Evolutionary conservation across 2,329 filamentous ascomycete genomes (phyloP).

Genomic region (Periconia sp.): DNA sequence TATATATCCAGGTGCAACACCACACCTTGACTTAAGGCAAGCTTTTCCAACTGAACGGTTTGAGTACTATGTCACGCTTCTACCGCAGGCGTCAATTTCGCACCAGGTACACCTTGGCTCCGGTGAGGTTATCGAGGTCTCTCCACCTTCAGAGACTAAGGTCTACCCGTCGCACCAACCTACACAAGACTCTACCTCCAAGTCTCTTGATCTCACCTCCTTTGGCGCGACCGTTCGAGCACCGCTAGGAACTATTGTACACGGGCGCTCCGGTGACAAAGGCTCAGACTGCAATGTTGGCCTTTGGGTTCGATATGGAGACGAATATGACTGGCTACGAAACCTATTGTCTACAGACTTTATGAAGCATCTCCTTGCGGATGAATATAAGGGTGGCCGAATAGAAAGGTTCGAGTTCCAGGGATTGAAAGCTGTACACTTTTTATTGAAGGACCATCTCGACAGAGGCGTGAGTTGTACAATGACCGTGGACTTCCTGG

Average conservation of each 20-base stretch:
- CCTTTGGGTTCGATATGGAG: slow-evolving; percentile 41
- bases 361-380: slow-evolving; percentile 33
- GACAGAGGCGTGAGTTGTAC: slow-evolving; percentile 34
- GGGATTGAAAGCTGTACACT: slow-evolving; percentile 31
- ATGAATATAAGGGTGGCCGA: slow-evolving; percentile 32
- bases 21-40: slow-evolving; percentile 47
- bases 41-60: slow-evolving; percentile 48
- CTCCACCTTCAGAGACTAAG: slow-evolving; percentile 38
- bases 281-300: slow-evolving; percentile 45
- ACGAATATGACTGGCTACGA: slow-evolving; percentile 42
- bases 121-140: slow-evolving; percentile 37
- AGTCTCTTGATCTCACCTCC: slow-evolving; percentile 9
- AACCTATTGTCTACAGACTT: slow-evolving; percentile 31
- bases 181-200: slow-evolving; percentile 21
- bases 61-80: slow-evolving; percentile 50
- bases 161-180: slow-evolving; percentile 44
- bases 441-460: slow-evolving; percentile 31
- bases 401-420: slow-evolving; percentile 28
- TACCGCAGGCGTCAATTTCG: slow-evolving; percentile 30
- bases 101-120: slow-evolving; percentile 36
- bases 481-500: slow-evolving; percentile 31
- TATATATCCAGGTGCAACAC: slow-evolving; percentile 52
- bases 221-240: slow-evolving; percentile 38
- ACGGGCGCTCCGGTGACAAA: slow-evolving; percentile 51
- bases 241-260: slow-evolving; percentile 51